These are phyloP conservation scores for Tolypocladium cylindrosporum DNA, from an alignment of 2,329 filamentous ascomycete species.

Conservation along the genomic window DNA sequence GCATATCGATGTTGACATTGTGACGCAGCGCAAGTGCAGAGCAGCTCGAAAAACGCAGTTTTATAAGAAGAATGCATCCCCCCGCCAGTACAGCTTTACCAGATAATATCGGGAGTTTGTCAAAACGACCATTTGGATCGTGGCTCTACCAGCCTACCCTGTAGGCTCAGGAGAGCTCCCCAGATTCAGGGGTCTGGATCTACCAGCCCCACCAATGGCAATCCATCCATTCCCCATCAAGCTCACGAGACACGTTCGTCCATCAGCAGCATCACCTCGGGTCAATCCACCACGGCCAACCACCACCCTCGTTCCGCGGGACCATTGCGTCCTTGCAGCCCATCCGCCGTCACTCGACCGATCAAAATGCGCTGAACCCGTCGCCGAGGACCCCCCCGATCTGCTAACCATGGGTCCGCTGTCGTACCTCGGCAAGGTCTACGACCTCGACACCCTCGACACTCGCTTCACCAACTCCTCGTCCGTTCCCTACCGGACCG, in stretches of 20 bases:
- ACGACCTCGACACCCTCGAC: constrained; percentile 54
- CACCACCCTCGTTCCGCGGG: neutral
- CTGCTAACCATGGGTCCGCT: constrained; percentile 25
- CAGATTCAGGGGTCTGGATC: neutral
- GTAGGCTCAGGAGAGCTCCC: neutral
- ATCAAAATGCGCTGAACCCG: neutral
- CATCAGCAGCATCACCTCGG: neutral
- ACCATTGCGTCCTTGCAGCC: neutral
- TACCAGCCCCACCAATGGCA: neutral
- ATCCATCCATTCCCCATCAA: neutral
- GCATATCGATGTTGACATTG: too few relatives aligned
- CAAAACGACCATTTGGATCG: too few relatives aligned
- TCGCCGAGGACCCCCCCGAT: neutral
- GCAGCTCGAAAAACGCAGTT: neutral
- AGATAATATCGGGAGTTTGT: too few relatives aligned
- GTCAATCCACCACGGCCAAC: too few relatives aligned
- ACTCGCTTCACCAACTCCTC: constrained; percentile 60
- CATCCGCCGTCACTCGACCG: neutral
- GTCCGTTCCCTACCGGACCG: constrained; percentile 52
- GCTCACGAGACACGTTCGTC: neutral
- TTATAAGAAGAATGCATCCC: too few relatives aligned
- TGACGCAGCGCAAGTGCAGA: neutral
- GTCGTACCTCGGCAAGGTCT: constrained; percentile 41
- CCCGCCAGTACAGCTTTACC: too few relatives aligned
- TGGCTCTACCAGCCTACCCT: too few relatives aligned